phyloP scores from a whole-genome alignment of 139 green algal species.

The Limnomonas spitsbergensis region DNA sequence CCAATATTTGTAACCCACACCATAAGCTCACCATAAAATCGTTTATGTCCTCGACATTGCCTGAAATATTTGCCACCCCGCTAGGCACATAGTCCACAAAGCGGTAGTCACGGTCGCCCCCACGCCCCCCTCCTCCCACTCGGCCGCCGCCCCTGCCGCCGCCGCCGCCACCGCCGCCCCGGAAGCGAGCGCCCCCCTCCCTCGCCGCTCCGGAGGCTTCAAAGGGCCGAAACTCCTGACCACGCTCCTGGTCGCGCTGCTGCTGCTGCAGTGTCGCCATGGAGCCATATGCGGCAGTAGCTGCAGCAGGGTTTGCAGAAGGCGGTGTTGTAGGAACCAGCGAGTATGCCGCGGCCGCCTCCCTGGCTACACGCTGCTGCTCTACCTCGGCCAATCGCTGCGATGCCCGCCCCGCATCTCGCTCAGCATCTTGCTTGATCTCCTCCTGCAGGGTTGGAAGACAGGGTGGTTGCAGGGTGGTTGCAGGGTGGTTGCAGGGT shows the following conservation, averaged over 20 bases:
- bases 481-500: too few relatives aligned
- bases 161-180: not conserved
- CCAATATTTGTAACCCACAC: too few relatives aligned
- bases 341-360: not conserved
- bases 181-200: too few relatives aligned
- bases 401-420: not conserved
- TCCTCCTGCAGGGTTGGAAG: conserved; percentile 7
- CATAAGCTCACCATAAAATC: conserved; percentile 49
- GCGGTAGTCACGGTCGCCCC: not conserved
- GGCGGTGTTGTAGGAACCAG: not conserved
- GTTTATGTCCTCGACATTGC: conserved; percentile 48
- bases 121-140: not conserved
- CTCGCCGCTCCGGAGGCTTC: too few relatives aligned
- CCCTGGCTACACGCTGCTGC: too few relatives aligned
- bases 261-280: conserved; percentile 24
- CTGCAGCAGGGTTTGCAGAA: not conserved
- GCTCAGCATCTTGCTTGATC: not conserved
- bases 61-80: conserved; percentile 32
- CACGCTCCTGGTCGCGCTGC: not conserved
- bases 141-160: conserved; percentile 1
- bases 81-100: conserved; percentile 30
- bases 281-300: conserved; percentile 6
- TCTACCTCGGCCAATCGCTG: conserved; percentile 8
- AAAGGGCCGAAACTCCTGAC: too few relatives aligned
- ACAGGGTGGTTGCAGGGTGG: too few relatives aligned